Percentiles rank a stretch among this genome's conserved stretches.
phyloP scores from a whole-genome alignment of 1,139 yeast species.

The Blastobotrys capitulatus region DNA sequence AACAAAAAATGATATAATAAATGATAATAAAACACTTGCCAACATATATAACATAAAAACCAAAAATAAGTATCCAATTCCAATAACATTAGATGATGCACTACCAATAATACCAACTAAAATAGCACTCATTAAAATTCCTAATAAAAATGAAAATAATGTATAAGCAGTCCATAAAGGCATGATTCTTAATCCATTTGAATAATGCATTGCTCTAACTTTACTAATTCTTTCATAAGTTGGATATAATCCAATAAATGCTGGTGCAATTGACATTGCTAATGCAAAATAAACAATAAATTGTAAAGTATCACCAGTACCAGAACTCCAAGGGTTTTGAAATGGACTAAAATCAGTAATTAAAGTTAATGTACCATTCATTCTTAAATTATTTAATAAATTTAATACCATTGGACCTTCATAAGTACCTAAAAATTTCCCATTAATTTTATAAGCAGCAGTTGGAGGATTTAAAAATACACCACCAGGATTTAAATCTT shows the following conservation, averaged over 20 bases:
- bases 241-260: constrained; percentile 34
- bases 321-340: constrained; percentile 30
- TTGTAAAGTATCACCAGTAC: constrained; percentile 33
- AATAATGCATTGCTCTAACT: constrained; percentile 36
- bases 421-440: constrained; percentile 23
- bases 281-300: constrained; percentile 34
- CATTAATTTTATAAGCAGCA: constrained; percentile 28
- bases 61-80: constrained; percentile 32
- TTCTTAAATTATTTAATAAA: constrained; percentile 27
- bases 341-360: constrained; percentile 32
- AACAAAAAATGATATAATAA: constrained; percentile 31
- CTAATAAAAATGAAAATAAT: constrained; percentile 26
- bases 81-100: constrained; percentile 22
- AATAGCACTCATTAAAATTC: constrained; percentile 26
- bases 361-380: constrained; percentile 29
- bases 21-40: constrained; percentile 30
- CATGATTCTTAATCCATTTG: constrained; percentile 34
- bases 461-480: constrained; percentile 26
- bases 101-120: constrained; percentile 28
- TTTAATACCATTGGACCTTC: constrained; percentile 28
- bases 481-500: constrained; percentile 32
- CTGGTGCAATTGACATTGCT: constrained; percentile 35
- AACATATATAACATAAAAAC: constrained; percentile 31
- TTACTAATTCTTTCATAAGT: constrained; percentile 34
- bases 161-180: constrained; percentile 35